Evolutionary conservation across 1,139 yeast genomes (phyloP).

Genomic region (Pichia sp.): DNA sequence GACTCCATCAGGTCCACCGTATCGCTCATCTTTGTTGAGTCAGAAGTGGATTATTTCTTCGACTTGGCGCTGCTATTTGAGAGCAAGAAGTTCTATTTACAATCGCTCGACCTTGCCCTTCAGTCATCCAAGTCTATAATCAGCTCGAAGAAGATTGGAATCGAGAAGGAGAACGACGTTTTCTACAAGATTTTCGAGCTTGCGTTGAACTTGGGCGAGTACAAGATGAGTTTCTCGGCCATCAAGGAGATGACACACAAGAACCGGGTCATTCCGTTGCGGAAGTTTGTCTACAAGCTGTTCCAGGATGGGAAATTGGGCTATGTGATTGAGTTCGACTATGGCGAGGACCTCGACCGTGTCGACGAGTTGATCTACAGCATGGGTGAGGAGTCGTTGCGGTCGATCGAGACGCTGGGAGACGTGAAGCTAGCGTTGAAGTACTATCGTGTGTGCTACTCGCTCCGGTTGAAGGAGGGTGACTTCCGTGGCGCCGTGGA

Average conservation of each 20-base stretch:
- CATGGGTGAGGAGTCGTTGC: constrained; percentile 26
- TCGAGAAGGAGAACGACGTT: constrained; percentile 22
- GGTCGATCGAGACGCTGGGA: constrained; percentile 14
- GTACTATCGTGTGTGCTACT: constrained; percentile 50
- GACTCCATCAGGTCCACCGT: constrained; percentile 16
- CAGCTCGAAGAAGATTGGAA: constrained; percentile 18
- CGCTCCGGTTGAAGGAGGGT: constrained; percentile 46
- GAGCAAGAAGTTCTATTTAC: constrained; percentile 17
- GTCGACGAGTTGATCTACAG: constrained; percentile 31
- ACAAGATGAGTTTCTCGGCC: constrained; percentile 27
- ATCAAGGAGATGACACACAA: constrained; percentile 26
- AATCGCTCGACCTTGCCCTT: constrained; percentile 27
- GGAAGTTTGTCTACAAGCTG: constrained; percentile 29
- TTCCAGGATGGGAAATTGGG: constrained; percentile 27
- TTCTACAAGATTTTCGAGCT: constrained; percentile 28
- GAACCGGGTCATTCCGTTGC: constrained; percentile 26
- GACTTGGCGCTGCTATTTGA: constrained; percentile 27
- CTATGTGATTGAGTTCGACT: constrained; percentile 27
- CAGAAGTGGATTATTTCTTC: constrained; percentile 25
- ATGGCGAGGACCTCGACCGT: constrained; percentile 28
- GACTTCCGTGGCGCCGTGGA: constrained; percentile 57
- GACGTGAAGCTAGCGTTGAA: constrained; percentile 34
- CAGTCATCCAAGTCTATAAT: constrained; percentile 23
- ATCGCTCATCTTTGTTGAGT: constrained; percentile 20
- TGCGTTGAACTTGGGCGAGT: constrained; percentile 28